Conservation (phyloP, 2,329 filamentous ascomycete species). For the Xylariales sp. region DNA sequence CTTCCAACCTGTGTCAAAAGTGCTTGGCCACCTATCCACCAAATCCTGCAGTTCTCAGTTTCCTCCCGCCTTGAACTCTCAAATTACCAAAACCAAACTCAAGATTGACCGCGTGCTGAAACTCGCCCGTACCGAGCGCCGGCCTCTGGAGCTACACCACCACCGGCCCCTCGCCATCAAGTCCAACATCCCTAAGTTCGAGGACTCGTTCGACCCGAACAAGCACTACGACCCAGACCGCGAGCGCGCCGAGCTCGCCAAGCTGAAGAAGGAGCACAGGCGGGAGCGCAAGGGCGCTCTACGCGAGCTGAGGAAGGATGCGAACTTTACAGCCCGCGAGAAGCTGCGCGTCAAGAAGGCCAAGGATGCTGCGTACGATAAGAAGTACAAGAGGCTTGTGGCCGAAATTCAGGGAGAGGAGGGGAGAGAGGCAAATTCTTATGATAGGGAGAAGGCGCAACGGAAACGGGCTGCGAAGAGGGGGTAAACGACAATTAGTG, state of each 20-base stretch:
- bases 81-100: slow-evolving; percentile 35
- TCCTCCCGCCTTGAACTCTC: slow-evolving; percentile 36
- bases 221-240: slow-evolving; percentile 97
- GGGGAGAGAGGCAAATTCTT: slow-evolving; percentile 77
- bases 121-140: slow-evolving; percentile 61
- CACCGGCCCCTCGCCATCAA: slow-evolving; percentile 87
- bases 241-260: slow-evolving; percentile 79
- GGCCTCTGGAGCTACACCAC: slow-evolving; percentile 81
- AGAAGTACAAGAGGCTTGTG: slow-evolving; percentile 87
- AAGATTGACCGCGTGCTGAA: slow-evolving; percentile 52
- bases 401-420: slow-evolving; percentile 96
- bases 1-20: slow-evolving; percentile 58
- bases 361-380: slow-evolving; percentile 88
- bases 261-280: slow-evolving; percentile 88
- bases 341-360: slow-evolving; percentile 89
- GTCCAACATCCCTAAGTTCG: slow-evolving; percentile 86
- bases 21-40: slow-evolving; percentile 57
- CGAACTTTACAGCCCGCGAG: slow-evolving; percentile 88
- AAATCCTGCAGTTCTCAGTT: slow-evolving; percentile 48
- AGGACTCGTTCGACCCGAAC: slow-evolving; percentile 88
- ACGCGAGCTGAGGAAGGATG: slow-evolving; percentile 91
- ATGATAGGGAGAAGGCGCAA: slow-evolving; percentile 78
- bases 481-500: neutral
- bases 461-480: slow-evolving; percentile 61
- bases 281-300: slow-evolving; percentile 91